Evolutionary conservation across 2,329 filamentous ascomycete genomes (phyloP).

Genomic region (Alternaria dauci): DNA sequence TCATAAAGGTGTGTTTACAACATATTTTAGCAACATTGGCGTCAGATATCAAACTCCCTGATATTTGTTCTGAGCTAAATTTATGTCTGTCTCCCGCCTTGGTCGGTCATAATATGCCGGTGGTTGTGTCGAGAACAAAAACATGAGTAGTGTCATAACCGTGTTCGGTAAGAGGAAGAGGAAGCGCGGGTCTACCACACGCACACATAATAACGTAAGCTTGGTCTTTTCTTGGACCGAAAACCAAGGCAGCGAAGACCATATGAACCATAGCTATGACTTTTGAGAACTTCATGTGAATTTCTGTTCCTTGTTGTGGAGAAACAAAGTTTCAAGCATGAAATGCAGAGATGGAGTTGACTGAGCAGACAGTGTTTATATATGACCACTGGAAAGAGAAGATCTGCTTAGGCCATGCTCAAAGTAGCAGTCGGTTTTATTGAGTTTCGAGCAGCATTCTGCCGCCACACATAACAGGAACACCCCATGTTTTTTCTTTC

Average conservation of each 20-base stretch:
- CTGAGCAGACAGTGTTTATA: fast-evolving
- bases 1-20: not conserved
- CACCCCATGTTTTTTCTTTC: no score
- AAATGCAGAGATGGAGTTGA: fast-evolving
- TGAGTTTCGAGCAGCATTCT: fast-evolving
- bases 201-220: not conserved
- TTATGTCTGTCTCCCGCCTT: no score
- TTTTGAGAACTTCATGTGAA: not conserved
- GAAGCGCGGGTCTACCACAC: not conserved
- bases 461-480: not conserved
- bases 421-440: not conserved
- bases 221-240: not conserved
- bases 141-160: no score
- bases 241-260: not conserved
- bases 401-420: fast-evolving
- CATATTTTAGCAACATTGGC: not conserved
- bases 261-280: fast-evolving
- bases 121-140: no score
- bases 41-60: no score
- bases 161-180: not conserved
- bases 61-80: no score
- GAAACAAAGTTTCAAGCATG: not conserved
- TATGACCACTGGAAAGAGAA: not conserved
- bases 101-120: no score
- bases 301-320: no score